Percentiles rank a stretch among this genome's conserved stretches.
Evolutionary conservation across 2,329 filamentous ascomycete genomes (phyloP).

Genomic region (Zalaria obscura): DNA sequence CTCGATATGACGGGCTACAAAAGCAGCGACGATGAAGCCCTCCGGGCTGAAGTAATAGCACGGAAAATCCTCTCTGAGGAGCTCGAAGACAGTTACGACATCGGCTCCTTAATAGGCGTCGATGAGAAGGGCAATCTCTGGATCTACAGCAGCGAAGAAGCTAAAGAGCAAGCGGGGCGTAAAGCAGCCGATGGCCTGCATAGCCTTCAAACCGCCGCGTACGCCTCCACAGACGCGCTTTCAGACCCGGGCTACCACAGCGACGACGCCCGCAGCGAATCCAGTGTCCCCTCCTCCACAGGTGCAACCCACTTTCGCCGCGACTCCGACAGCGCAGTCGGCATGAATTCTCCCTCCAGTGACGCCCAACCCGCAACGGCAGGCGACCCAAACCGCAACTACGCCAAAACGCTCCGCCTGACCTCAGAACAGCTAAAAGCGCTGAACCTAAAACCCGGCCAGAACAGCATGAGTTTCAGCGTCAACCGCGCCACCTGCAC

Average conservation of each 20-base stretch:
- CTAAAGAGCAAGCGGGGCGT: constrained; percentile 75
- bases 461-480: constrained; percentile 89
- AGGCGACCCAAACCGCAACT: constrained; percentile 67
- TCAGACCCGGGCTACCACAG: constrained; percentile 95
- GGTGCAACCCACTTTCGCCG: constrained; percentile 42
- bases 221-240: constrained; percentile 59
- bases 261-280: constrained; percentile 52
- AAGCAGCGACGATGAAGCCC: constrained; percentile 78
- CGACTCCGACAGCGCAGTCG: constrained; percentile 57
- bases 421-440: constrained; percentile 92
- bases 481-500: constrained; percentile 89
- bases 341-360: constrained; percentile 44
- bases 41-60: constrained; percentile 85
- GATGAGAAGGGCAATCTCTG: constrained; percentile 96
- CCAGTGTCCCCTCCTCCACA: constrained; percentile 21
- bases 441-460: constrained; percentile 66
- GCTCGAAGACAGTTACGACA: constrained; percentile 87
- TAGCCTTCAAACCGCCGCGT: constrained; percentile 34
- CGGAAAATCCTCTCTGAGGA: constrained; percentile 87
- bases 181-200: constrained; percentile 33
- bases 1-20: constrained; percentile 97
- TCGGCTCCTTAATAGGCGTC: constrained; percentile 85
- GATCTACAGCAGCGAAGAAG: constrained; percentile 97
- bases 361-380: constrained; percentile 33
- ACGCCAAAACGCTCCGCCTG: constrained; percentile 87